These are phyloP conservation scores for Colletotrichum sp. DNA, from an alignment of 2,329 filamentous ascomycete species.

Conservation along the genomic window DNA sequence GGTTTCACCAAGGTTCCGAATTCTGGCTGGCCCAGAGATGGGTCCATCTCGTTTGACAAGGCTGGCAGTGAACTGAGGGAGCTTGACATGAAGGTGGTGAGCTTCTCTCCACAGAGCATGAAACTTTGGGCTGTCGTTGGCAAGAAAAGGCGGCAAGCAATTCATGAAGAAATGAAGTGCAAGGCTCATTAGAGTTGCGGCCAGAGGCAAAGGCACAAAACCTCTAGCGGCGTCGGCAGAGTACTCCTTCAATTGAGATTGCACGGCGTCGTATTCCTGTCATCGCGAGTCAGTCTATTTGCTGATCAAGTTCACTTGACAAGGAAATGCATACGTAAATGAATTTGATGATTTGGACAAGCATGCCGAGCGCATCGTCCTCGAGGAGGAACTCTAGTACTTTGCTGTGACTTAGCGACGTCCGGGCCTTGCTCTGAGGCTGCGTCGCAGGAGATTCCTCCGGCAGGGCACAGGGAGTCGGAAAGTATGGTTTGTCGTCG, in stretches of 20 bases:
- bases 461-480: background rate
- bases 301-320: background rate
- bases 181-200: background rate
- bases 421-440: background rate
- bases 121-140: background rate
- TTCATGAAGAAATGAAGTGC: background rate
- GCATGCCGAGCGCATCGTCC: background rate
- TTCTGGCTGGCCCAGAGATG: no score
- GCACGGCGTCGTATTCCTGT: background rate
- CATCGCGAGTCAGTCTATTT: background rate
- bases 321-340: background rate
- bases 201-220: background rate
- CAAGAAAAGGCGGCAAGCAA: background rate
- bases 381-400: background rate
- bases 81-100: no score
- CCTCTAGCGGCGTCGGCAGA: background rate
- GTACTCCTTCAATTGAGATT: background rate
- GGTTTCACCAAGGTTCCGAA: no score
- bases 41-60: no score
- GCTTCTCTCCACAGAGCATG: background rate
- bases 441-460: background rate
- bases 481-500: no score
- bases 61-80: no score
- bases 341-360: background rate
- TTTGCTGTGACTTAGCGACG: background rate